phyloP scores from a whole-genome alignment of 768 basidiomycete genomes.

The Termitomyces heimii region DNA sequence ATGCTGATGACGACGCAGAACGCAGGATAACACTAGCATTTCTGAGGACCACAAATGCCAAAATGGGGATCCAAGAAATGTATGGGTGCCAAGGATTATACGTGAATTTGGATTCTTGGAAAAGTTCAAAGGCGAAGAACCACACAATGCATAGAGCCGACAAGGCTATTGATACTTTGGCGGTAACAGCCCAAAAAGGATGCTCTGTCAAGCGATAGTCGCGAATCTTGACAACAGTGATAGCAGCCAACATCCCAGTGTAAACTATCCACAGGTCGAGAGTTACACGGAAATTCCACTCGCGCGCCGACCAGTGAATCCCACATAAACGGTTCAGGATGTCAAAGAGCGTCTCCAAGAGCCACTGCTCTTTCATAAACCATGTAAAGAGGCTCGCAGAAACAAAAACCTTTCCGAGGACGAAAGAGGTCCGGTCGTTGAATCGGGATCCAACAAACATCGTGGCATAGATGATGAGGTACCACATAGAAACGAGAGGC shows the following conservation, averaged over 20 bases:
- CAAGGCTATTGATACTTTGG: slow-evolving; percentile 40
- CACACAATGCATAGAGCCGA: slow-evolving; percentile 56
- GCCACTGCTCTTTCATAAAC: slow-evolving; percentile 59
- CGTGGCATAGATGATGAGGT: slow-evolving; percentile 78
- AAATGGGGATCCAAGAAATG: slow-evolving; percentile 75
- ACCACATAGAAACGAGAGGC: slow-evolving; percentile 89
- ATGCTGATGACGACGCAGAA: slow-evolving; percentile 59
- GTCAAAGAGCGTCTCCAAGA: slow-evolving; percentile 59
- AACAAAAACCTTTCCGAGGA: slow-evolving; percentile 63
- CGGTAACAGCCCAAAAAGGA: slow-evolving; percentile 52
- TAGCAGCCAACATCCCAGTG: slow-evolving; percentile 74
- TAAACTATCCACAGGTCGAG: slow-evolving; percentile 90
- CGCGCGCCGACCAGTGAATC: slow-evolving; percentile 78
- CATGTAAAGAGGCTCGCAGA: slow-evolving; percentile 60
- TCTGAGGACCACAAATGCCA: slow-evolving; percentile 69
- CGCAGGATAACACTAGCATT: slow-evolving; percentile 71
- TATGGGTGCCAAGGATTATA: slow-evolving; percentile 87
- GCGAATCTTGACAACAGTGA: slow-evolving; percentile 69
- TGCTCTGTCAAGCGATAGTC: slow-evolving; percentile 69
- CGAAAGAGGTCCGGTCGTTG: slow-evolving; percentile 65
- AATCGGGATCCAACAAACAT: slow-evolving; percentile 63
- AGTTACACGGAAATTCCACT: slow-evolving; percentile 86
- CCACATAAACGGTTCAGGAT: slow-evolving; percentile 59
- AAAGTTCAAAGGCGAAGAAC: slow-evolving; percentile 82
- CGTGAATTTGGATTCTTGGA: slow-evolving; percentile 70